Evolutionary conservation across 306 rosid species (phyloP), one percentile per base, ranked within the genome.

Genomic region (Canavalia ensiformis): DNA sequence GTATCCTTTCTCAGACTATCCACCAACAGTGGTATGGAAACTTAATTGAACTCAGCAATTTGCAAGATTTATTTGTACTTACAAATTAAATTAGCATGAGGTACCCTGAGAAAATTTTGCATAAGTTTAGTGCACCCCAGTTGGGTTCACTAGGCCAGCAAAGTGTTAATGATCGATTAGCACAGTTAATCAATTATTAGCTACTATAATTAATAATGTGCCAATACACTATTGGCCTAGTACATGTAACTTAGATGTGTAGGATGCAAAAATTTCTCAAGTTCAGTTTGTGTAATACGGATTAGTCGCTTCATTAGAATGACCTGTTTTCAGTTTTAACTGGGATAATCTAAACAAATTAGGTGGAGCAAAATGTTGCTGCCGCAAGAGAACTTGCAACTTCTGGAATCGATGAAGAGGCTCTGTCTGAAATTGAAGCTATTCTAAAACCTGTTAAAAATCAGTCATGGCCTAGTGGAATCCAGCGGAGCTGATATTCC

Each of bases 391-490:
- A 93, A 84, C 92, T 95, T 3, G 86, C 76, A 57, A 84, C 87
- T 55, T 79, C 64, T 67, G 96, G 98, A 69, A 90, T 82, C 31
- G 97, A 95, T 76, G 80, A 89, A 79, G 88, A 82, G 72, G 81
- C 89, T 83, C 78, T 93, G 2, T 74, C 89, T 25, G 96, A 91
- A 88, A 87, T 95, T 79, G 94, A 86, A 85, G 88, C 94, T 81
- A 91, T 95, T 74, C 78, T 93, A 71, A 83, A 86, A 82, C 94
- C 94, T 12, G 93, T 90, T 11, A 93, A 91, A 91, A 93, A 93
- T 56, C 97, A 90, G 75, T 80, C 97, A 50, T 95, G 99, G 98
- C 91, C 93, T 29, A 95, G 97, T 82, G 99, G 99, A 86, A 87
- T 84, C 82, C 94, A 88, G 84, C 81, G 83, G 83, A 83, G 88